Conservation (phyloP, 2,329 filamentous ascomycete genomes). For the Pseudogymnoascus sp. region DNA sequence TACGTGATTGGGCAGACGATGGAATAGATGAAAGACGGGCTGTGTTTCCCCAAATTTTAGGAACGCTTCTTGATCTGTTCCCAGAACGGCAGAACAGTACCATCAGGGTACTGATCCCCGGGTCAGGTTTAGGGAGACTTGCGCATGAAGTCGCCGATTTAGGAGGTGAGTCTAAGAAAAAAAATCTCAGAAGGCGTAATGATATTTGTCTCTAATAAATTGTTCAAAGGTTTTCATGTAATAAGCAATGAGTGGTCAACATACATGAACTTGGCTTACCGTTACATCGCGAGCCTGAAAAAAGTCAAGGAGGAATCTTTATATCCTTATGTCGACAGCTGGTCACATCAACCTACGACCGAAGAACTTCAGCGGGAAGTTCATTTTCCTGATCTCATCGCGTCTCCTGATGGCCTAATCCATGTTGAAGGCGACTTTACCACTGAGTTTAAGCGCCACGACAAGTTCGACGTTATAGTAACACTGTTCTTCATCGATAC, state of each 20-base stretch:
- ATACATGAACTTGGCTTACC: not conserved
- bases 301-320: not conserved
- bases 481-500: conserved; percentile 56
- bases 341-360: not conserved
- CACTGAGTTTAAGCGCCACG: conserved; percentile 11
- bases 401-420: too few species aligned
- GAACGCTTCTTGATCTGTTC: not conserved
- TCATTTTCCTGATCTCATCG: too few species aligned
- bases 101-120: not conserved
- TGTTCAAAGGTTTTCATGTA: not conserved
- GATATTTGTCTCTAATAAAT: not conserved
- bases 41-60: not conserved
- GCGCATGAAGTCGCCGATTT: not conserved
- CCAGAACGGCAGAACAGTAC: not conserved
- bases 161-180: not conserved
- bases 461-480: conserved; percentile 40
- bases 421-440: too few species aligned
- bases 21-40: not conserved
- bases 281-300: not conserved
- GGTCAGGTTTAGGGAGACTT: not conserved
- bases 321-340: not conserved
- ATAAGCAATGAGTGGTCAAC: not conserved
- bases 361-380: too few species aligned
- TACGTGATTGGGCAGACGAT: not conserved
- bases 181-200: not conserved